Evolutionary conservation across 352 stramenopile genomes (phyloP), one percentile per base, ranked within the genome.

Genomic region (Pythium coloratum): DNA sequence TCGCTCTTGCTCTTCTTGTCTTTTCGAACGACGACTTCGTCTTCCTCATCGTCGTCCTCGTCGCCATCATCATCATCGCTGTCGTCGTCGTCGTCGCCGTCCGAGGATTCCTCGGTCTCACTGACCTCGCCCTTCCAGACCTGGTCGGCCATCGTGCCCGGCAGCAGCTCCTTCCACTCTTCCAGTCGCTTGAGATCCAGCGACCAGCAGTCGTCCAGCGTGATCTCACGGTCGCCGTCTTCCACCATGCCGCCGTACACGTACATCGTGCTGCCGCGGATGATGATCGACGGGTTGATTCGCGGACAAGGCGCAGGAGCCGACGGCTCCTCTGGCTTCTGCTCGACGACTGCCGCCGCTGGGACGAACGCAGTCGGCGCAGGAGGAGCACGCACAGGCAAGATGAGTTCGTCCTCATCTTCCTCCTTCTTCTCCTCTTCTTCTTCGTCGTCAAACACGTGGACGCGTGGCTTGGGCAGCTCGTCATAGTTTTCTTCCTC

Each of bases 181-280:
- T 98, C 91, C 38, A 97, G 80, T 33, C 95, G 94, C 67, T 97
- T 96, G 16, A 99, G 72, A 72, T 99, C 94, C 47, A 99, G 74
- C 36, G 82, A 86, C 96, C 96, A 99, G 66, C 93, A 96, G 73
- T 99, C 96, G 72, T 99, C 96, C 20, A 99, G 74, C 30, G 96
- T 99, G 56, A 98, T 95, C 73, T 98, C 96, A 28, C 95, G 82
- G 72, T 99, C 94, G 26, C 94, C 94, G 47, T 95, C 86, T 47
- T 99, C 96, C 4, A 98, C 76, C 53, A 99, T 83, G 42, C 96
- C 96, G 38, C 96, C 96, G 72, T 97, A 98, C 16, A 99, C 84
- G 62, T 96, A 98, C 9, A 99, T 68, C 3, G 81, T 96, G 67
- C 96, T 96, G 24, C 88, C 87, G 32, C 82, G 81, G 54, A 98